Percentiles rank a stretch among this genome's conserved stretches.
Evolutionary conservation across 1,284 basidiomycete genomes (phyloP).

Genomic region (Puccinia polysora): DNA sequence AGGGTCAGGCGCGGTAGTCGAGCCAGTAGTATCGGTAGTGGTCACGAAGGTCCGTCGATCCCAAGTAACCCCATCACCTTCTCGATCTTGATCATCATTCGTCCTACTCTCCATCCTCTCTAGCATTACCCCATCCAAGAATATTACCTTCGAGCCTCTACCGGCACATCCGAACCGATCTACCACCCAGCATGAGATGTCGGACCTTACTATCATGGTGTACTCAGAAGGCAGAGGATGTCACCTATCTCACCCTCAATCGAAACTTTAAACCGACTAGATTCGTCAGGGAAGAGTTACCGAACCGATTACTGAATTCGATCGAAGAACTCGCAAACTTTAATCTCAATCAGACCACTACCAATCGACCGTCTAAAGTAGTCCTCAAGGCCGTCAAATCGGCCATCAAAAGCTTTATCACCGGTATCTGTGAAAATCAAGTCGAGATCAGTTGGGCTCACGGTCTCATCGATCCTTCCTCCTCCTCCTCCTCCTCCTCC

Average conservation of each 20-base stretch:
- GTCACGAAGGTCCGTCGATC: conserved; percentile 18
- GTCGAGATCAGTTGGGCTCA: conserved; percentile 26
- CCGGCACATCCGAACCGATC: conserved; percentile 18
- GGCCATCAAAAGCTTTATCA: conserved; percentile 11
- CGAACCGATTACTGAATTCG: not conserved
- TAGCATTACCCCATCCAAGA: conserved; percentile 32
- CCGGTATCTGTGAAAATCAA: conserved; percentile 26
- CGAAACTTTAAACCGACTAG: conserved; percentile 21
- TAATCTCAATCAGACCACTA: not conserved
- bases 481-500: too few relatives aligned
- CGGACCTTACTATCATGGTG: conserved; percentile 36
- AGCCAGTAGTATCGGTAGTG: conserved; percentile 38
- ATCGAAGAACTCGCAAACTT: not conserved
- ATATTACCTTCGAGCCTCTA: conserved; percentile 6
- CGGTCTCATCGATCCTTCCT: not conserved
- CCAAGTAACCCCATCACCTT: not conserved
- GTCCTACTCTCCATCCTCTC: not conserved
- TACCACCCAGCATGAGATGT: conserved; percentile 28
- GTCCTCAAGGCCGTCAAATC: conserved; percentile 10
- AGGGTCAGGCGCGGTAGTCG: conserved; percentile 21
- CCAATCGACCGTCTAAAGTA: not conserved
- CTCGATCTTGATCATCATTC: not conserved
- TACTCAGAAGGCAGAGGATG: conserved; percentile 32
- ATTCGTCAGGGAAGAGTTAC: conserved; percentile 1
- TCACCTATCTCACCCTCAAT: conserved; percentile 10